Evolutionary conservation across 2,329 filamentous ascomycete genomes (phyloP), one percentile per base, ranked within the genome.

Genomic region (Monosporascus sp.): DNA sequence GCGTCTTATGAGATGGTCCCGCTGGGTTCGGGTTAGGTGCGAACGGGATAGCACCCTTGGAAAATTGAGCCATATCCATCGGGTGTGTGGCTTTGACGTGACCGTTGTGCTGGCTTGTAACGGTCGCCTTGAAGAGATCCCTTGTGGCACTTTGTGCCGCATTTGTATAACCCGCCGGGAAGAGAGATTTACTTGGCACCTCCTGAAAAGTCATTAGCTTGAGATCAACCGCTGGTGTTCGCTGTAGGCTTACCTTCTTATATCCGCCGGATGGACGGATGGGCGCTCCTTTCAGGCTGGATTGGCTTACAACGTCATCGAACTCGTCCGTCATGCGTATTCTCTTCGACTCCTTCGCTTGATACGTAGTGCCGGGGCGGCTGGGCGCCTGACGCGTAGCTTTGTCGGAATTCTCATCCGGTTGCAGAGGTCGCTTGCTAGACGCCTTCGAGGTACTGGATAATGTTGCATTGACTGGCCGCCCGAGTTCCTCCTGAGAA

Each of bases 31-130:
- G 75, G 55, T 83, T 84, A 20, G 92, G 82, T 7, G 91, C 91
- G 66, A 97, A 97, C 2, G 91, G 89, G 61, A 97, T 97, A 27
- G 88, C 85, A n/a, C 85, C 89, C 71, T 88, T 96, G 7, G 90
- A 89, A 55, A 93, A 86, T 66, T 93, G 89, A n/a, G 87, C 83
- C 83, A 93, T 91, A 61, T 94, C 90, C 65, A 91, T 76, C 2
- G 88, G 88, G 63, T 91, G 86, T 1, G 76, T 79, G 3, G 80
- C 73, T 68, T 87, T 86, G 50, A 75, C 71, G 38, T 88, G 82
- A 59, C 81, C 78, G 62, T 83, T 81, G 59, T 90, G 86, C 63
- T 91, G 88, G 20, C 79, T 76, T 16, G 83, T 85, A 49, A 87
- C 79, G 0, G 83, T 84, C 7, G 81, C 74, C 71, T 87, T 88